A percentile compares a stretch with the other conserved stretches of the same genome.
Evolutionary conservation across 2,329 filamentous ascomycete genomes (phyloP).

Genomic region (Pestalotiopsis fici): DNA sequence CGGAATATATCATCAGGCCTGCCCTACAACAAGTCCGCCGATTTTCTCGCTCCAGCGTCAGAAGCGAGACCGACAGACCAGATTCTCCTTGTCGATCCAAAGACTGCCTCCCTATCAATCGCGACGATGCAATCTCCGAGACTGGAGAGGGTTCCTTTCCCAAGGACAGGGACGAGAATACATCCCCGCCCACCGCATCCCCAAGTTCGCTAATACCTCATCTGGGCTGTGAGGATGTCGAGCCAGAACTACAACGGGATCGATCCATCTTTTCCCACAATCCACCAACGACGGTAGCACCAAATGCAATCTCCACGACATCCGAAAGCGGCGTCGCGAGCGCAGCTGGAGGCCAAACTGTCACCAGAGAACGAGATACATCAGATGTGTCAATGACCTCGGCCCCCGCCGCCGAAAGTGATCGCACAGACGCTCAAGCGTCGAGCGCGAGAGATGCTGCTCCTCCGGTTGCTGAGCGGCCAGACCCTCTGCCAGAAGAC

Average conservation of each 20-base stretch:
- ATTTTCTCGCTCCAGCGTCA: slow-evolving; percentile 47
- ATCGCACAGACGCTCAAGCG: not conserved
- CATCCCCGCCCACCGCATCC: slow-evolving; percentile 25
- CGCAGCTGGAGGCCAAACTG: not conserved
- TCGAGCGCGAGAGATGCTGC: not conserved
- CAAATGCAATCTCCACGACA: not conserved
- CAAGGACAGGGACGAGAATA: slow-evolving; percentile 22
- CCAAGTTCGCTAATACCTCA: slow-evolving; percentile 24
- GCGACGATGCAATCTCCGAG: slow-evolving; percentile 29
- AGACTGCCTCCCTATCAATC: slow-evolving; percentile 16
- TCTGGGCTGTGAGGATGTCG: slow-evolving; percentile 4
- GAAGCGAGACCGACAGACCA: slow-evolving; percentile 31
- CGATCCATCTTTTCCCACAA: not conserved
- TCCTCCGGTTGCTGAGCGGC: slow-evolving; percentile 9
- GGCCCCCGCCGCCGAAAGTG: not conserved
- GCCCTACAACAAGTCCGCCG: slow-evolving; percentile 67
- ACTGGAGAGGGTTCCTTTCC: slow-evolving; percentile 27
- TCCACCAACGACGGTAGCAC: not conserved
- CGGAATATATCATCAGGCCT: slow-evolving; percentile 67
- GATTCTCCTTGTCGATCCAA: slow-evolving; percentile 29
- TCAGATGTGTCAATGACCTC: not conserved
- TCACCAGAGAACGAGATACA: not conserved
- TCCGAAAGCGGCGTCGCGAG: not conserved
- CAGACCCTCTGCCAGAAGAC: slow-evolving; percentile 63
- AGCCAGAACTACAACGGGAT: not conserved